phyloP scores from a whole-genome alignment of 2,329 filamentous ascomycete species.

The Cryphonectria naterciae region DNA sequence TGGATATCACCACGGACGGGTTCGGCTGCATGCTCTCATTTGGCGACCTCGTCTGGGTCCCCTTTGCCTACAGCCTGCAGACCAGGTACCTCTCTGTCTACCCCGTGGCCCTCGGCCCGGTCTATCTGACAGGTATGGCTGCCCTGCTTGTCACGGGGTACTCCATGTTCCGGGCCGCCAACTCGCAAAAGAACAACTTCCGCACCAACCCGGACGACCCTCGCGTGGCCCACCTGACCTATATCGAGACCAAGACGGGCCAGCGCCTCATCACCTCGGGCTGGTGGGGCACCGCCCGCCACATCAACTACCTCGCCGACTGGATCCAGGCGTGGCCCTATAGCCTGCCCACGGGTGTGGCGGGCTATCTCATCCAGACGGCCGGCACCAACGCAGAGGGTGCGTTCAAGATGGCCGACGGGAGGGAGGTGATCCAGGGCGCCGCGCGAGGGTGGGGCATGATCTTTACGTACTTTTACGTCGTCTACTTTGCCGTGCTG shows the following conservation, averaged over 20 bases:
- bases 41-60: constrained; percentile 90
- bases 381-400: constrained; percentile 55
- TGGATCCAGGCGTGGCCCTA: constrained; percentile 95
- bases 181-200: constrained; percentile 95
- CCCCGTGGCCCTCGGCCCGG: constrained; percentile 75
- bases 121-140: constrained; percentile 67
- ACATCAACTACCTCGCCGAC: constrained; percentile 96
- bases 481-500: constrained; percentile 87
- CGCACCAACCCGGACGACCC: constrained; percentile 84
- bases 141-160: constrained; percentile 75
- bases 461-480: constrained; percentile 91
- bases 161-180: constrained; percentile 89
- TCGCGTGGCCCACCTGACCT: constrained; percentile 76
- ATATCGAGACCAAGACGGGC: constrained; percentile 81
- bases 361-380: constrained; percentile 75
- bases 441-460: constrained; percentile 82
- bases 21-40: constrained; percentile 96
- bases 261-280: constrained; percentile 81
- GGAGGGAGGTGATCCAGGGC: constrained; percentile 70
- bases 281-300: constrained; percentile 91
- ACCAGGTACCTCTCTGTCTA: constrained; percentile 82
- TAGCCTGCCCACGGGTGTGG: constrained; percentile 81
- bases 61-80: constrained; percentile 85
- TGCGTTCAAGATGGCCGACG: constrained; percentile 61
- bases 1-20: constrained; percentile 90